Conservation (phyloP, 768 basidiomycete genomes). For the Pulveroboletus ravenelii region DNA sequence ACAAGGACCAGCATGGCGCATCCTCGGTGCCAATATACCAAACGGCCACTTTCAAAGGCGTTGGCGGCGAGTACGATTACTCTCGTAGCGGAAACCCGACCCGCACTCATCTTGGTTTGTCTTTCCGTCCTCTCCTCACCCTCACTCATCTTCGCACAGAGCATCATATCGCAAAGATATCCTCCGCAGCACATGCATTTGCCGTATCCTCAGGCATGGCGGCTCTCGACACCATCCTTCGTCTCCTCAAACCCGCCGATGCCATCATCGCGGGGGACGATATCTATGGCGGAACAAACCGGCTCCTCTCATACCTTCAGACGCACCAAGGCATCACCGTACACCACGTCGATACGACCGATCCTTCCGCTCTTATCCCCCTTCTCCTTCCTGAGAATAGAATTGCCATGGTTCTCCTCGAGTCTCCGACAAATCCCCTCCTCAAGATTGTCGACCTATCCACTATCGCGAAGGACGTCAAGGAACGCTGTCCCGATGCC, state of each 20-base stretch:
- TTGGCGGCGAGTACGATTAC: conserved; percentile 88
- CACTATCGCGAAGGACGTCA: conserved; percentile 76
- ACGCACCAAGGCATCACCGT: conserved; percentile 85
- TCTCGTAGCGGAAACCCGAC: conserved; percentile 95
- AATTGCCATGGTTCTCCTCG: conserved; percentile 92
- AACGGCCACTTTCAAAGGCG: conserved; percentile 95
- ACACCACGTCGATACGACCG: conserved; percentile 91
- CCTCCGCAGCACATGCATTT: conserved; percentile 85
- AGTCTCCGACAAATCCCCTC: conserved; percentile 95
- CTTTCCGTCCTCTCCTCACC: neutral
- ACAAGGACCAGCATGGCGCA: conserved; percentile 94
- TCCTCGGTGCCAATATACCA: conserved; percentile 98
- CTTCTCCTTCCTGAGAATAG: conserved; percentile 60
- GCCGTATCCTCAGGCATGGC: conserved; percentile 98
- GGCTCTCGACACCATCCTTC: conserved; percentile 90
- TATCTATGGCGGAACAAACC: conserved; percentile 96
- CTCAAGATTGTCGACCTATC: conserved; percentile 92
- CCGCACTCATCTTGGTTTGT: conserved; percentile 84
- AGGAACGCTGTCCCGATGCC: conserved; percentile 75
- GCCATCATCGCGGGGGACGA: conserved; percentile 96
- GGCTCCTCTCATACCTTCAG: conserved; percentile 84
- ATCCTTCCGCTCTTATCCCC: conserved; percentile 56
- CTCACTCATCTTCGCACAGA: conserved; percentile 45
- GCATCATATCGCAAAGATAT: conserved; percentile 96
- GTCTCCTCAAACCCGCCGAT: conserved; percentile 91